Percentiles rank a stretch among this genome's conserved stretches.
Evolutionary conservation across 2,329 filamentous ascomycete genomes (phyloP).

Genomic region (Didymella pomorum): DNA sequence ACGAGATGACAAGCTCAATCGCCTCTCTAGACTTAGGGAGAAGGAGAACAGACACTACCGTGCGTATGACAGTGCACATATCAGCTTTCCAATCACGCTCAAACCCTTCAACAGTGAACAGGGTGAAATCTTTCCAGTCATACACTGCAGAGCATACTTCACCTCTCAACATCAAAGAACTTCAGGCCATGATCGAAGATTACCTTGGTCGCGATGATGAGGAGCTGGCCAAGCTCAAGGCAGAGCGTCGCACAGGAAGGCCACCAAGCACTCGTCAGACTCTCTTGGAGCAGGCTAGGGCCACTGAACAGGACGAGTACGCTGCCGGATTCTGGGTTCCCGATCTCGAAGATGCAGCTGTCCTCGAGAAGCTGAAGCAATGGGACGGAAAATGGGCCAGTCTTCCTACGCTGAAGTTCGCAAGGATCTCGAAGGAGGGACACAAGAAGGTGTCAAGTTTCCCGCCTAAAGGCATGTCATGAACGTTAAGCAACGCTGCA

Average conservation of each 20-base stretch:
- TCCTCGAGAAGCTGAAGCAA: conserved; percentile 68
- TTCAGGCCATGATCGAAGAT: conserved; percentile 61
- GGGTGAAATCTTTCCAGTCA: conserved; percentile 76
- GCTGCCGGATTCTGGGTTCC: conserved; percentile 86
- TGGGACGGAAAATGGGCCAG: conserved; percentile 90
- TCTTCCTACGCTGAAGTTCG: conserved; percentile 77
- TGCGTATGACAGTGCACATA: conserved; percentile 52
- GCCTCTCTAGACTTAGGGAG: conserved; percentile 71
- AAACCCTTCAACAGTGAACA: conserved; percentile 62
- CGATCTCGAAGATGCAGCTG: conserved; percentile 74
- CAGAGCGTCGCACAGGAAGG: conserved; percentile 76
- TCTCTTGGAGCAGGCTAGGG: conserved; percentile 74
- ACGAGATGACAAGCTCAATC: conserved; percentile 83
- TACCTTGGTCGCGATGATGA: conserved; percentile 72
- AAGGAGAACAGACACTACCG: conserved; percentile 78
- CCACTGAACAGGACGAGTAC: conserved; percentile 78
- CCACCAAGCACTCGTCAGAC: conserved; percentile 81
- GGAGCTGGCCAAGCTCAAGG: conserved; percentile 71
- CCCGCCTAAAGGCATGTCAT: conserved; percentile 66
- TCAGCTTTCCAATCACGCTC: background rate
- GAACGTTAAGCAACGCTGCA: conserved; percentile 20
- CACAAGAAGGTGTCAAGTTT: conserved; percentile 75
- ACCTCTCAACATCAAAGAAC: conserved; percentile 58
- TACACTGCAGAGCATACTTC: conserved; percentile 63
- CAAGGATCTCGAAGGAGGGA: conserved; percentile 74